phyloP scores from a whole-genome alignment of 2,329 filamentous ascomycete genomes.

The Grosmannia huntii region DNA sequence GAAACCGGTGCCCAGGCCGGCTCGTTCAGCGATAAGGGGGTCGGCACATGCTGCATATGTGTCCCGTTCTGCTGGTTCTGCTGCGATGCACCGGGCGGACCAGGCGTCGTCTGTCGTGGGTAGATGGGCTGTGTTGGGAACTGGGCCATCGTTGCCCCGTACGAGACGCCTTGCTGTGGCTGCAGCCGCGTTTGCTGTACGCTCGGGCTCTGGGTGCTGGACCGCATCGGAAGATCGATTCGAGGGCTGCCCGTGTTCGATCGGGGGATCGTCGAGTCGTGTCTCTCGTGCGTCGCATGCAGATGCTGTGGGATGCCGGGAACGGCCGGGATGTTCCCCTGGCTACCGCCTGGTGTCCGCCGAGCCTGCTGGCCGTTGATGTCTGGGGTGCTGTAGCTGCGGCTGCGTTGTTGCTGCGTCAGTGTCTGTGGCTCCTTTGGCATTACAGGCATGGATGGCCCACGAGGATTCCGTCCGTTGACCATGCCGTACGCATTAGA shows the following conservation, averaged over 20 bases:
- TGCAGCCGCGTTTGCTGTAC: conserved; percentile 48
- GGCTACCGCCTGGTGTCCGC: conserved; percentile 40
- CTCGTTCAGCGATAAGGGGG: conserved; percentile 11
- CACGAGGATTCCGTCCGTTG: conserved; percentile 49
- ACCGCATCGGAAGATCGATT: conserved; percentile 52
- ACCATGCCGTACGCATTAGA: conserved; percentile 47
- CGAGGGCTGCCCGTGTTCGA: conserved; percentile 73
- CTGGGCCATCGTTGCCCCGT: conserved; percentile 39
- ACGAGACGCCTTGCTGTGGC: conserved; percentile 26
- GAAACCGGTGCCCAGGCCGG: conserved; percentile 18
- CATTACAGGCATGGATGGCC: conserved; percentile 71
- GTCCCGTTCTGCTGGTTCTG: conserved; percentile 8
- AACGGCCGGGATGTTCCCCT: conserved; percentile 49
- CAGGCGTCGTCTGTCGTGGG: conserved; percentile 31
- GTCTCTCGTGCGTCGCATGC: conserved; percentile 35
- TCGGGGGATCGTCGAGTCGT: conserved; percentile 55
- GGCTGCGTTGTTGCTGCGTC: conserved; percentile 57
- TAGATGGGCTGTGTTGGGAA: conserved; percentile 44
- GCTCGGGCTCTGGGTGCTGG: conserved; percentile 59
- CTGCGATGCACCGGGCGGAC: conserved; percentile 17
- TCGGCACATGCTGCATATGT: background rate
- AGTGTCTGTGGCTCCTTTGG: conserved; percentile 37
- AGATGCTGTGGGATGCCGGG: conserved; percentile 65
- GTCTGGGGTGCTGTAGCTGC: conserved; percentile 91
- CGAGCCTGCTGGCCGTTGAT: conserved; percentile 61